phyloP scores from a whole-genome alignment of 495 filamentous ascomycete genomes.

The Schizothecium vesticola region DNA sequence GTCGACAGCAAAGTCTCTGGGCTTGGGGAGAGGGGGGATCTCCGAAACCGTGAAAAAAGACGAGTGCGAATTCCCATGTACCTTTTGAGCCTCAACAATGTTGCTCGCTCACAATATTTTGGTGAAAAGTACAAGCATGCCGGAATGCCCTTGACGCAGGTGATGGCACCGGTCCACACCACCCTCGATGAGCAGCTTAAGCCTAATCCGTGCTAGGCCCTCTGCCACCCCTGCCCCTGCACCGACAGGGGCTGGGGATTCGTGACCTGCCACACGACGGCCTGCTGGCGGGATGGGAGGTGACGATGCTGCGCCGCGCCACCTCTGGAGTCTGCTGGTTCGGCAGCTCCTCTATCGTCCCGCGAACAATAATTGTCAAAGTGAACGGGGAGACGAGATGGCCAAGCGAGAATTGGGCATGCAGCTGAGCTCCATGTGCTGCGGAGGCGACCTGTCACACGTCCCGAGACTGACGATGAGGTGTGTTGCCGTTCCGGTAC shows the following conservation, averaged over 20 bases:
- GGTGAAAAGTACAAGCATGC: not conserved
- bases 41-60: not conserved
- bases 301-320: not conserved
- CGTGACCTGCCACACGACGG: not conserved
- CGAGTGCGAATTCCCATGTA: not conserved
- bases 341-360: not conserved
- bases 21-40: not conserved
- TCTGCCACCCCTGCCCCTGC: not conserved
- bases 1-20: not conserved
- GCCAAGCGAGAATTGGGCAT: not conserved
- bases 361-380: not conserved
- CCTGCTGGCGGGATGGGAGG: not conserved
- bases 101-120: not conserved
- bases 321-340: not conserved
- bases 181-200: not conserved
- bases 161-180: not conserved
- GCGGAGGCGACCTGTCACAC: not conserved
- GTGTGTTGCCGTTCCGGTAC: not conserved
- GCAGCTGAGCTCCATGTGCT: not conserved
- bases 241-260: not conserved
- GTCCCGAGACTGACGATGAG: not conserved
- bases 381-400: not conserved
- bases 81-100: not conserved
- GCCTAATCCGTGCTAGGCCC: not conserved
- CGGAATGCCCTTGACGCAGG: not conserved